Base-by-base conservation (phyloP, 1,284 basidiomycete species). In the Chondrostereum purpureum region DNA sequence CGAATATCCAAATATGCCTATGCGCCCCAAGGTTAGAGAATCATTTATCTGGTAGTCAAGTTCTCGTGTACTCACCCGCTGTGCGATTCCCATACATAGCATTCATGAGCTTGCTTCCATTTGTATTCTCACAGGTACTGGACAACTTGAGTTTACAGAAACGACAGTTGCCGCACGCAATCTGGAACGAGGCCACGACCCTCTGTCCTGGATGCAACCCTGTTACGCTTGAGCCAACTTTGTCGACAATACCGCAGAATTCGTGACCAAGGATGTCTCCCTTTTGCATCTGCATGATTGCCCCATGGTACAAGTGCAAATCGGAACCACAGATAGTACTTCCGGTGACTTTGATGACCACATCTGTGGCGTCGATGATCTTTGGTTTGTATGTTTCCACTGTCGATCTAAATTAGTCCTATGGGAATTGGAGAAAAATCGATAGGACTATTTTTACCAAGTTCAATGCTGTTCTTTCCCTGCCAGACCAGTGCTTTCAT, bases 251-350 rank as follows among this genome's bases (percentile, higher is more conserved):
- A 5, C 82, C 83, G 10, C 18, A 37, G 11, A 19, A 48, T 61
- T 82, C 86, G 58, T 89, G 86, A 0, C 86, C 86, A 0, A 89
- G 65, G 42, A 90, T 85, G 59, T 89, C 85, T 4, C 83, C 84
- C 53, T 78, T 75, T 58, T 84, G 75, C 37, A 90, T 55, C 4
- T 77, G 69, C 51, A 85, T 57, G 51, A 89, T 84, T 56, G 73
- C 75, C 2, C 78, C 78, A 50, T 84, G 77, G 42, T 70, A 80
- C 49, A 87, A 59, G 58, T 88, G 84, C 34, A 87, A 63, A 57
- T 88, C 84, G 2, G 72, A 76, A 12, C 80, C 81, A 53, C 82
- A 86, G 27, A 86, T 80, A 1, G 83, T 86, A 0, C 79, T 77
- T 3, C 80, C 83, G 6, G 84, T 87, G 3, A 85, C 75, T 59